Evolutionary conservation across 208 protist genomes (phyloP).

Genomic region (Phytomonas sp.): DNA sequence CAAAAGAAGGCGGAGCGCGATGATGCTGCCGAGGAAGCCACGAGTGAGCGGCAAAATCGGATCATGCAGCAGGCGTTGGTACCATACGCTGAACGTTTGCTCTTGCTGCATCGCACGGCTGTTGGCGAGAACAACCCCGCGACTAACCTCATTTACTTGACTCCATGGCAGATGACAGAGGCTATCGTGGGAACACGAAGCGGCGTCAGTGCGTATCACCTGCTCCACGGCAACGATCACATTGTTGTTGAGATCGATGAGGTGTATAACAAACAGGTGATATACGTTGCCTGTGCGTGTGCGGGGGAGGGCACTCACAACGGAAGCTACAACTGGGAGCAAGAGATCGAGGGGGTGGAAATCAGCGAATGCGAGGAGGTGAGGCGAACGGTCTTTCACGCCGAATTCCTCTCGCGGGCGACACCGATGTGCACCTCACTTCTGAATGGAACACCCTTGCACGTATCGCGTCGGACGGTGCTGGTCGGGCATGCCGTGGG

Average conservation of each 20-base stretch:
- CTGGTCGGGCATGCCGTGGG: constrained; percentile 75
- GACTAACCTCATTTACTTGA: constrained; percentile 26
- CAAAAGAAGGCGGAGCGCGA: constrained; percentile 26
- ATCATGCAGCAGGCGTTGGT: constrained; percentile 77
- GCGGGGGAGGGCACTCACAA: constrained; percentile 13
- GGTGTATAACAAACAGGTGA: constrained; percentile 70
- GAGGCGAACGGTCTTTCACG: constrained; percentile 53
- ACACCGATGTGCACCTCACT: constrained; percentile 52
- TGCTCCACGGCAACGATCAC: constrained; percentile 54
- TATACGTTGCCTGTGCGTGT: constrained; percentile 34
- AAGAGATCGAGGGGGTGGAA: constrained; percentile 62
- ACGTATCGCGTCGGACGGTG: constrained; percentile 61
- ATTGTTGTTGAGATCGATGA: constrained; percentile 78
- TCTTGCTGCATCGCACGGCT: constrained; percentile 57
- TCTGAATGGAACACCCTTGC: constrained; percentile 55
- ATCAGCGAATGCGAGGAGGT: constrained; percentile 69
- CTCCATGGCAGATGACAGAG: constrained; percentile 64
- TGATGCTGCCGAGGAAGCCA: constrained; percentile 59
- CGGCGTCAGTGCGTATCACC: constrained; percentile 60
- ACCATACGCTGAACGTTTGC: constrained; percentile 60
- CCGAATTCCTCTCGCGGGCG: constrained; percentile 38
- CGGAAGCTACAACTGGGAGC: constrained; percentile 52
- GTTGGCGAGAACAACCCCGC: constrained; percentile 24
- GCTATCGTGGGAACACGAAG: constrained; percentile 60
- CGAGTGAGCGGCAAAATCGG: constrained; percentile 75